Percentiles rank a stretch among this genome's conserved stretches.
Conservation (phyloP, 2,329 filamentous ascomycete genomes). For the Fusarium avenaceum region DNA sequence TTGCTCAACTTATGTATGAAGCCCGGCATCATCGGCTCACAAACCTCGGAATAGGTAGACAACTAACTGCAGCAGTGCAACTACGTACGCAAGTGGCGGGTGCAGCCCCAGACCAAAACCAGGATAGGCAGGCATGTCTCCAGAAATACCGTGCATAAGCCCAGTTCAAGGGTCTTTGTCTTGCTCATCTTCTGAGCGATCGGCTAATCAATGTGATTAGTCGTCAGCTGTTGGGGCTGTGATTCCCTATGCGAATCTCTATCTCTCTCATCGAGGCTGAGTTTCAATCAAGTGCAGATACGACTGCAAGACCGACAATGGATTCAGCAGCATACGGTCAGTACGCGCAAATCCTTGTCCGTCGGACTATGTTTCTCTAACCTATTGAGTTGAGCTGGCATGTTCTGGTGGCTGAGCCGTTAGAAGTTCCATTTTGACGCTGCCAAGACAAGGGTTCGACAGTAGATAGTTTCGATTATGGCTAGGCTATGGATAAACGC, state of each 20-base stretch:
- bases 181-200: not conserved
- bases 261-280: slow-evolving; percentile 19
- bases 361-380: not conserved
- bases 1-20: slow-evolving; percentile 32
- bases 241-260: slow-evolving; percentile 12
- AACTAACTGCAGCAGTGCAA: not conserved
- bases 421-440: slow-evolving; percentile 12
- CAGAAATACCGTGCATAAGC: slow-evolving; percentile 38
- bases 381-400: not conserved
- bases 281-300: slow-evolving; percentile 5
- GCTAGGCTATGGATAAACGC: slow-evolving; percentile 1
- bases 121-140: slow-evolving; percentile 8
- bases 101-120: slow-evolving; percentile 4
- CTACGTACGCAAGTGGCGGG: slow-evolving; percentile 45
- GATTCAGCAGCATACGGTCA: not conserved
- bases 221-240: slow-evolving; percentile 42
- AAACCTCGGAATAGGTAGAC: slow-evolving; percentile 28
- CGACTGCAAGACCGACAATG: not conserved
- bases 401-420: slow-evolving; percentile 32
- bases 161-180: slow-evolving; percentile 4
- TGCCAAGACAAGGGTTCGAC: slow-evolving; percentile 27
- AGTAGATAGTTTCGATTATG: slow-evolving; percentile 15
- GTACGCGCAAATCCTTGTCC: slow-evolving; percentile 5
- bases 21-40: slow-evolving; percentile 36
- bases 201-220: slow-evolving; percentile 11